phyloP scores from a whole-genome alignment of 805 yeast species.

The Wickerhamomyces bovis region DNA sequence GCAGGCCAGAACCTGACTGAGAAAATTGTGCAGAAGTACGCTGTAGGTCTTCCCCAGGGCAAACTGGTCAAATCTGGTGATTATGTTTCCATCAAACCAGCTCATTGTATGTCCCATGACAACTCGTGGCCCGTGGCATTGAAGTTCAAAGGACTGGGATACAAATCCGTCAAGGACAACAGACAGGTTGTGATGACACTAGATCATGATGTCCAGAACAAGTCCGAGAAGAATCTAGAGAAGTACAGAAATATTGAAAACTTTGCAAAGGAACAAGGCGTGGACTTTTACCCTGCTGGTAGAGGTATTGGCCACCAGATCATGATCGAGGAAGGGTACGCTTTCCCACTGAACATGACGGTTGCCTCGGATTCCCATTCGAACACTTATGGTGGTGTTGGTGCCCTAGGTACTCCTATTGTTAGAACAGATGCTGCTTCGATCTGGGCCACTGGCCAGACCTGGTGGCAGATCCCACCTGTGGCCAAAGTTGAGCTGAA shows the following conservation, averaged over 20 bases:
- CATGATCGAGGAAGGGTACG: constrained; percentile 98
- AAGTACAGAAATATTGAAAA: constrained; percentile 85
- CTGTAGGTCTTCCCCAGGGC: constrained; percentile 74
- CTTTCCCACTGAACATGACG: constrained; percentile 86
- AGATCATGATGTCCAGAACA: constrained; percentile 98
- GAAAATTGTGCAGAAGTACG: constrained; percentile 89
- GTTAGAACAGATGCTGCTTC: constrained; percentile 99
- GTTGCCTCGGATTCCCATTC: constrained; percentile 98
- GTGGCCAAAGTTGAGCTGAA: constrained; percentile 88
- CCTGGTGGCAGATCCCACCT: constrained; percentile 99
- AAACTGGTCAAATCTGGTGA: constrained; percentile 85
- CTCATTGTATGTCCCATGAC: constrained; percentile 99
- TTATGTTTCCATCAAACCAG: constrained; percentile 90
- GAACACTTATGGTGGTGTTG: constrained; percentile 96
- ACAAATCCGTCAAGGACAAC: constrained; percentile 72
- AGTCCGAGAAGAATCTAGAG: constrained; percentile 76
- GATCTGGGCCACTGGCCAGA: constrained; percentile 99
- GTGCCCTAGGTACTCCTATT: constrained; percentile 93
- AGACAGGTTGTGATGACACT: constrained; percentile 92
- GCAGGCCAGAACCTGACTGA: constrained; percentile 80
- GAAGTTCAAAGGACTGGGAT: constrained; percentile 93
- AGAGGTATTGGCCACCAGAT: constrained; percentile 99
- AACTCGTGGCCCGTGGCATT: constrained; percentile 99
- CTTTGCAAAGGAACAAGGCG: constrained; percentile 85
- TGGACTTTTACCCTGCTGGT: constrained; percentile 97